Evolutionary conservation across 2,329 filamentous ascomycete species (phyloP), one percentile per base, ranked within the genome.

Genomic region (Verticillium dahliae): DNA sequence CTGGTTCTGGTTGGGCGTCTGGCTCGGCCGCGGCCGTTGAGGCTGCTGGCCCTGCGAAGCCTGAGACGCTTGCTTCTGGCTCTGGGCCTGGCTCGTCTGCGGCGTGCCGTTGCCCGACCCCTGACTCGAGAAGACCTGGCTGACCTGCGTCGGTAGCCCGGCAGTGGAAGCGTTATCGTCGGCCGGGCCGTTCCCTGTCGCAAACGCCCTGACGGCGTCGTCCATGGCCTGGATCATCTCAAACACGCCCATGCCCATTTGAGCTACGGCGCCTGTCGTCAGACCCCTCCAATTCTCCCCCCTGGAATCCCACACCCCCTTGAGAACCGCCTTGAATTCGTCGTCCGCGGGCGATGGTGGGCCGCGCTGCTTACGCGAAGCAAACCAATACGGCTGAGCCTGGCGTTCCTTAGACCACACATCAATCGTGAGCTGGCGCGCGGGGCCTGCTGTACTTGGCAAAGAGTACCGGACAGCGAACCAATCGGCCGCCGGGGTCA

Each of bases 401-500:
- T 77, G 76, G 15, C 82, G 79, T 10, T 75, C 72, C 59, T 75
- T 76, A 57, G 86, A 74, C 55, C 76, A 77, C n/a, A 87, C 73
- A 41, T 85, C 79, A 41, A 90, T 72, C 2, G 75, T 73, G n/a
- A 86, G 69, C 18, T 74, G 72, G 39, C 76, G 64, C 9, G 69
- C 64, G 41, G 70, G 68, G 60, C 67, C 68, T 4, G 67, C 64
- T 18, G 61, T 38, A 18, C 67, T 62, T 33, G 71, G 65, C 1
- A 87, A 66, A 5, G 70, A 72, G 67, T 88, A 89, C 41, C 80
- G 78, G 7, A 90, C 71, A 9, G 77, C 77, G 59, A 84, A 80
- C 79, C 82, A 86, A 66, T 87, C 85, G 2, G 86, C 73, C 1
- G 81, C 76, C 63, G 81, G 79, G 61, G 82, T 76, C 22, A 81